These are phyloP conservation scores for Endothia cerciana DNA, from an alignment of 2,329 filamentous ascomycete species.

Conservation along the genomic window DNA sequence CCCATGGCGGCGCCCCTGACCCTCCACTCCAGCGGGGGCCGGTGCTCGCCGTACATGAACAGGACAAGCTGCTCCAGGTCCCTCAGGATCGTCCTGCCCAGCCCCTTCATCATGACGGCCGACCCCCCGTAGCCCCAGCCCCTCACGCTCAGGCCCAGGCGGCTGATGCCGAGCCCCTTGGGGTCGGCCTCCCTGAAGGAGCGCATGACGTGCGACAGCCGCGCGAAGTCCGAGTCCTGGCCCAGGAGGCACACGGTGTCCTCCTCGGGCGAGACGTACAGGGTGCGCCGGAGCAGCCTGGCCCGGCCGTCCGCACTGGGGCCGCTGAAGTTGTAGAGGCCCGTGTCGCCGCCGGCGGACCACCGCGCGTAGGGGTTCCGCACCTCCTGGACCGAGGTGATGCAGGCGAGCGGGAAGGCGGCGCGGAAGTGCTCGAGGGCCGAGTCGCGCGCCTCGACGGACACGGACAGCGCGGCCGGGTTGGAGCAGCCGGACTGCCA, in stretches of 20 bases:
- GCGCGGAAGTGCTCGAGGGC: constrained; percentile 39
- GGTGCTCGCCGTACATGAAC: constrained; percentile 37
- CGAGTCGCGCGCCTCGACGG: constrained; percentile 38
- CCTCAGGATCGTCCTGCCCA: constrained; percentile 32
- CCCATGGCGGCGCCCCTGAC: constrained; percentile 28
- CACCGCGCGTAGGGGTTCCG: neutral
- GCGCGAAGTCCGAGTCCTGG: constrained; percentile 33
- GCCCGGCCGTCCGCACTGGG: constrained; percentile 12
- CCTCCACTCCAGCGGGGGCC: constrained; percentile 36
- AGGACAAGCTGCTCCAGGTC: constrained; percentile 38
- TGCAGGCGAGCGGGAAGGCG: constrained; percentile 35
- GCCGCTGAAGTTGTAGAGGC: constrained; percentile 19
- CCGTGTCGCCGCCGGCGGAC: constrained; percentile 29
- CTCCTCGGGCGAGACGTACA: constrained; percentile 38
- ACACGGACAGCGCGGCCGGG: constrained; percentile 39
- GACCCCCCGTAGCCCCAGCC: constrained; percentile 35
- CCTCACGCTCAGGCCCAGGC: constrained; percentile 36
- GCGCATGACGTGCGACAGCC: constrained; percentile 32
- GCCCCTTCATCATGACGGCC: constrained; percentile 34
- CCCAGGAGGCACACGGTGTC: constrained; percentile 42
- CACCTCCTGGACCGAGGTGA: constrained; percentile 2
- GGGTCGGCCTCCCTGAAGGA: constrained; percentile 34
- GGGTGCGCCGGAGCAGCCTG: constrained; percentile 29
- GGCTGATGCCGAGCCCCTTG: constrained; percentile 30
- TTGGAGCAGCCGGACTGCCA: constrained; percentile 41